Percentiles rank a stretch among this genome's conserved stretches.
These are phyloP conservation scores for Arthrobotrys sphaeroides DNA, from an alignment of 2,329 filamentous ascomycete species.

Conservation along the genomic window DNA sequence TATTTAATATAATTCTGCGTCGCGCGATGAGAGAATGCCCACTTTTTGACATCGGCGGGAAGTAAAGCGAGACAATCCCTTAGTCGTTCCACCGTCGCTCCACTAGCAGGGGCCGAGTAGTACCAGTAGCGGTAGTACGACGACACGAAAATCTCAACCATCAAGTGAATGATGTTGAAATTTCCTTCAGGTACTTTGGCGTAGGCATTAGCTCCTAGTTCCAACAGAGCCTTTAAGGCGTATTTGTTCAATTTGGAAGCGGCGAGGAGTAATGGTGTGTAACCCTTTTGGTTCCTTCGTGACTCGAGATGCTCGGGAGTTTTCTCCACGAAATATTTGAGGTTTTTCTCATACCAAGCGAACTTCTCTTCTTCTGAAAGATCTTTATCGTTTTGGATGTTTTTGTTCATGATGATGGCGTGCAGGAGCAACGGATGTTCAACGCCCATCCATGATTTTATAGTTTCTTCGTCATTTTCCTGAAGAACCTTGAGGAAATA, in stretches of 20 bases:
- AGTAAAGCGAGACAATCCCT: too few relatives aligned
- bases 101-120: too few relatives aligned
- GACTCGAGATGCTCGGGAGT: slow-evolving; percentile 71
- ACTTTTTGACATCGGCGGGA: too few relatives aligned
- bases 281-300: slow-evolving; percentile 66
- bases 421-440: slow-evolving; percentile 52
- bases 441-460: slow-evolving; percentile 54
- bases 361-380: slow-evolving; percentile 16
- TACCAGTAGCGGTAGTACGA: too few relatives aligned
- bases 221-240: slow-evolving; percentile 71
- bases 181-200: too few relatives aligned
- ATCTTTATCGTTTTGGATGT: slow-evolving; percentile 55
- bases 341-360: slow-evolving; percentile 59
- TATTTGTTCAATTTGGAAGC: slow-evolving; percentile 68
- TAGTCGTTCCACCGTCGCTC: too few relatives aligned
- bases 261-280: slow-evolving; percentile 76
- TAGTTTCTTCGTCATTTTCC: slow-evolving; percentile 26
- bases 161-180: too few relatives aligned
- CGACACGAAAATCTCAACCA: too few relatives aligned
- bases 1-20: too few relatives aligned
- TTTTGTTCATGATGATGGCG: slow-evolving; percentile 52
- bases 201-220: slow-evolving; percentile 73
- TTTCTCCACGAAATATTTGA: slow-evolving; percentile 70
- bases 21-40: too few relatives aligned
- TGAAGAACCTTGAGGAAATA: background rate